Base-by-base conservation (phyloP, 164 flowering plant species). In the Kingdonia uniflora region DNA sequence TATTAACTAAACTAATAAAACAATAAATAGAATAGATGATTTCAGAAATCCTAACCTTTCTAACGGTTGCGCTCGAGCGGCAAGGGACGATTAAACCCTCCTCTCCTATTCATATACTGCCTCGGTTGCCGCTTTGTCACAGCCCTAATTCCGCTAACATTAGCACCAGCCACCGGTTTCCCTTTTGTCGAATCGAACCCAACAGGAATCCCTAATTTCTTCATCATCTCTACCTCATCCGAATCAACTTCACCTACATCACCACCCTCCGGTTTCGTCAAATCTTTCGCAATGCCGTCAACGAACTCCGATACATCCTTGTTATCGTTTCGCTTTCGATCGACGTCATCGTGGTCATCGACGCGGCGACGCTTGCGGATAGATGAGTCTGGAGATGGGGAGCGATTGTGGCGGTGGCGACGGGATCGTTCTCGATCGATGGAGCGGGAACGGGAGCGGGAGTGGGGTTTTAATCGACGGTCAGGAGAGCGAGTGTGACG, bases 111-210 rank as follows among this genome's bases (percentile, higher is more conserved):
- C 98, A 92, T 92, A 56, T 92, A 92, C 83, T 92, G 98, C 52
- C 98, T 58, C 0, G 96, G 98, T 71, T 82, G 94, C 53, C 96
- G 68, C 76, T 92, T 92, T 14, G 96, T 84, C 37, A 77, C 88
- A 0, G 75, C 79, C 64, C 94, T 78, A 26, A 88, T 69, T 0
- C 91, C 88, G 25, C 98, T 84, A 2, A 92, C 80, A 54, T 87
- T 81, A 2, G 91, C 91, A 11, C 90, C 98, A 2, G 77, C 61
- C 26, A 87, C 96, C 1, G 85, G 91, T 66, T 88, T 88, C 60
- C 98, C 98, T 55, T 92, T 92, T 17, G 95, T 85, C 6, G 98
- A 82, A 54, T 92, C 98, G 38, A 92, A 92, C 24, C 96, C 96
- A 12, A 71, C 53, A 1, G 95, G 96, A 60, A 92, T 85, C 61